Evolutionary conservation across 2,329 filamentous ascomycete genomes (phyloP).

Genomic region (Exophiala dermatitidis): DNA sequence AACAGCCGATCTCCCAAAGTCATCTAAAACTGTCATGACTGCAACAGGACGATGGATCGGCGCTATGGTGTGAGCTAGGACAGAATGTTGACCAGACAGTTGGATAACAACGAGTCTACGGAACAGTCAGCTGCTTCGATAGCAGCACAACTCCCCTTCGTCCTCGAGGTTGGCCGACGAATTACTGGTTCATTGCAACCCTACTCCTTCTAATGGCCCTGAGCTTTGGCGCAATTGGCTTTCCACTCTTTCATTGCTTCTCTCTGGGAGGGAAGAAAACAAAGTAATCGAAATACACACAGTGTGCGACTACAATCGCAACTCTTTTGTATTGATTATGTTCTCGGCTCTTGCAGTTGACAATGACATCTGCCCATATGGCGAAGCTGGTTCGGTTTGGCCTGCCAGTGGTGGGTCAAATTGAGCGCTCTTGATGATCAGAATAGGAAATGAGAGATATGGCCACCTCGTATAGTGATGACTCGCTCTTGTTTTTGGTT

Average conservation of each 20-base stretch:
- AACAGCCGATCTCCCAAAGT: conserved; percentile 48
- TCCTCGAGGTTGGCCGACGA: conserved; percentile 42
- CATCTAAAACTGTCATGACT: conserved; percentile 39
- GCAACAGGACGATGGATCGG: conserved; percentile 31
- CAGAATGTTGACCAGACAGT: conserved; percentile 33
- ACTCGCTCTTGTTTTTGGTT: neutral
- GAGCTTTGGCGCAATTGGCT: conserved; percentile 29
- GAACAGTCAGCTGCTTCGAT: conserved; percentile 25
- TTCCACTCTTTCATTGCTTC: conserved; percentile 26
- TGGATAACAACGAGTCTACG: conserved; percentile 29
- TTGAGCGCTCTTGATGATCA: conserved; percentile 30
- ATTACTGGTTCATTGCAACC: conserved; percentile 38
- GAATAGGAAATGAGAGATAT: conserved; percentile 38
- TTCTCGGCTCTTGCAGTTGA: conserved; percentile 20
- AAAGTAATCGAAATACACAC: conserved; percentile 22
- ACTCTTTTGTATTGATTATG: conserved; percentile 27
- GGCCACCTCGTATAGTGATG: conserved; percentile 35
- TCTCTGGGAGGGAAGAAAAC: conserved; percentile 20
- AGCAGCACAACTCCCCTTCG: conserved; percentile 32
- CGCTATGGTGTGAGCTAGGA: conserved; percentile 29
- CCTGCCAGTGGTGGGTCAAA: conserved; percentile 11
- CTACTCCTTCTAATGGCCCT: conserved; percentile 35
- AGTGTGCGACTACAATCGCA: conserved; percentile 32
- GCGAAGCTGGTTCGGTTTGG: conserved; percentile 21
- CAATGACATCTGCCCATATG: conserved; percentile 21